Evolutionary conservation across 169 alveolate genomes (phyloP).

Genomic region (Plasmodium falciparum): DNA sequence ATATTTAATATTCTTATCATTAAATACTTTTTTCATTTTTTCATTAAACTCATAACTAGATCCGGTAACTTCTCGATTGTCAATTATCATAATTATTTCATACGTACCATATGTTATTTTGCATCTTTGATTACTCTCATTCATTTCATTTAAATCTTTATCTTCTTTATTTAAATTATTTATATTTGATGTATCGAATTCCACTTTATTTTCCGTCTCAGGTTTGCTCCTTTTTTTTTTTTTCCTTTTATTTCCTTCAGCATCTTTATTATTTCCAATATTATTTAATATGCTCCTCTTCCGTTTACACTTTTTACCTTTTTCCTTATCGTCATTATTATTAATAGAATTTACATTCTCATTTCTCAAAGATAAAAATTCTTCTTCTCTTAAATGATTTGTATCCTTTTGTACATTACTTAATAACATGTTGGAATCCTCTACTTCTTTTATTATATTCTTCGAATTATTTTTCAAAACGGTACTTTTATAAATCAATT

Average conservation of each 20-base stretch:
- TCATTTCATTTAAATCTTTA: not conserved
- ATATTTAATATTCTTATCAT: slow-evolving; percentile 49
- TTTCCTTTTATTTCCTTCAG: not conserved
- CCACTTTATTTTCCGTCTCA: not conserved
- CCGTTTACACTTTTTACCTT: slow-evolving; percentile 3
- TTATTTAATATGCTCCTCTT: not conserved
- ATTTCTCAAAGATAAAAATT: not conserved
- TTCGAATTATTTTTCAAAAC: not conserved
- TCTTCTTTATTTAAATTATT: not conserved
- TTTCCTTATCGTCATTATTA: not conserved
- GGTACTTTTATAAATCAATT: not conserved
- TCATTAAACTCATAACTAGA: slow-evolving; percentile 75
- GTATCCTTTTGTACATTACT: not conserved
- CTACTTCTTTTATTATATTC: not conserved
- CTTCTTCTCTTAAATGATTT: not conserved
- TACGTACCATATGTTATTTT: slow-evolving; percentile 51
- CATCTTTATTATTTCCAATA: not conserved
- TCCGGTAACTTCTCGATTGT: slow-evolving; percentile 83
- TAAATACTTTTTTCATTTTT: slow-evolving; percentile 75
- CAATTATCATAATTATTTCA: slow-evolving; percentile 84
- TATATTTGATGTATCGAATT: not conserved
- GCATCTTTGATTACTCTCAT: slow-evolving; percentile 12
- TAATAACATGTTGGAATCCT: not conserved
- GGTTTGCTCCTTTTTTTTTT: slow-evolving; percentile 4
- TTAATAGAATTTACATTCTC: not conserved